Conservation (phyloP, 768 basidiomycete species). For the Kwoniella bestiolae region DNA sequence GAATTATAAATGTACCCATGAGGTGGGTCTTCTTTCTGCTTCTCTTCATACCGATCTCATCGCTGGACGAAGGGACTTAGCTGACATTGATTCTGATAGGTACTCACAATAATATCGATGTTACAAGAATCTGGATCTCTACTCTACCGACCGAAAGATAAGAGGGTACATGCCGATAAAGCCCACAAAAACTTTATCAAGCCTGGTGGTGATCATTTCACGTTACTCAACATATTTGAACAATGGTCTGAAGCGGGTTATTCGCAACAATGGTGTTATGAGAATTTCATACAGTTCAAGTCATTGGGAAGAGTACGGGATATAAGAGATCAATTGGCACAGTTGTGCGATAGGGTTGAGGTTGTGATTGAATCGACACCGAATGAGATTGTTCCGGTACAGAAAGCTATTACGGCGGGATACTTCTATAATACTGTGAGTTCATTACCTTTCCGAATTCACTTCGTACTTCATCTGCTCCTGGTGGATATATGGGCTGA, state of each 20-base stretch:
- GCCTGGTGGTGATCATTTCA: slow-evolving; percentile 96
- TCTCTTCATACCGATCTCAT: neutral
- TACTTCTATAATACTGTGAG: slow-evolving; percentile 94
- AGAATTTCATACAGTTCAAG: slow-evolving; percentile 85
- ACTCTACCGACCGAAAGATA: slow-evolving; percentile 97
- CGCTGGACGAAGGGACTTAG: neutral
- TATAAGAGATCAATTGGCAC: slow-evolving; percentile 88
- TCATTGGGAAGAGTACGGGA: slow-evolving; percentile 91
- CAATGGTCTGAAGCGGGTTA: slow-evolving; percentile 99
- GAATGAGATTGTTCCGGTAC: slow-evolving; percentile 90
- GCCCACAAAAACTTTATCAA: slow-evolving; percentile 96
- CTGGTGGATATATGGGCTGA: neutral
- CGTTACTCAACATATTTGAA: slow-evolving; percentile 95
- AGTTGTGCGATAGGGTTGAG: slow-evolving; percentile 94
- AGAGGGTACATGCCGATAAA: slow-evolving; percentile 95
- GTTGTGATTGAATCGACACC: slow-evolving; percentile 84
- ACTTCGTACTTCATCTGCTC: neutral
- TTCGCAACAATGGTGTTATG: slow-evolving; percentile 70
- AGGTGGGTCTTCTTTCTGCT: slow-evolving; percentile 66
- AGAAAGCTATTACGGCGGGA: slow-evolving; percentile 92
- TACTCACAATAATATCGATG: slow-evolving; percentile 96
- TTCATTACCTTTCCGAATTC: slow-evolving; percentile 14
- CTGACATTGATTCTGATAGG: slow-evolving; percentile 60
- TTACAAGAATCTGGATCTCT: slow-evolving; percentile 91
- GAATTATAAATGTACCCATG: slow-evolving; percentile 90